Base-by-base conservation (phyloP, 441 rosid species). In the Gossypium davidsonii region DNA sequence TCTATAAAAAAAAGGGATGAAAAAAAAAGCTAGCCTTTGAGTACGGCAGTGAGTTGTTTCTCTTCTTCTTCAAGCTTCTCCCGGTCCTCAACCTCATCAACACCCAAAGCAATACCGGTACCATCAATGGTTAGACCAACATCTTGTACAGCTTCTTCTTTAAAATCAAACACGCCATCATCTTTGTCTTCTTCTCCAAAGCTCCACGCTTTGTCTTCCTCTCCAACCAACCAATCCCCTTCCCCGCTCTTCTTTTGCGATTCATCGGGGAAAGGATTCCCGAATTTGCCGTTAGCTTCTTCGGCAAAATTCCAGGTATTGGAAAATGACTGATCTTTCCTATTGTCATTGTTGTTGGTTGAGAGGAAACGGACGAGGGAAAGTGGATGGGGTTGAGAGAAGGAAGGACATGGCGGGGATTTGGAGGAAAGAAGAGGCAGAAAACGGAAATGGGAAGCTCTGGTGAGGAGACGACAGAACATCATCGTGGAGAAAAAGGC, bases 401-500 rank as follows among this genome's bases (percentile, higher is more conserved):
- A 56, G 63, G 23, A 53, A 4, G 75, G 68, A 73, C 6, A 76
- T 0, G 70, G 17, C 17, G 70, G 80, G 10, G 78, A 72, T 70
- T 84, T 86, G 1, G 87, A 79, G 53, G 83, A 77, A 67, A 79
- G 70, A 62, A 75, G 65, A 6, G 83, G 74, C 7, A 89, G 73
- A 42, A 82, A 60, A 73, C 91, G 92, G 63, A 93, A 75, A 73
- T 82, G 84, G 53, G 90, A 90, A 58, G 91, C 70, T 78, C 74
- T 91, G 46, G 83, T 84, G 49, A 90, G 78, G 15, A 93, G 81
- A 67, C 98, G 97, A 82, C 84, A 77, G 72, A 90, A 85, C 98
- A 93, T 91, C 62, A 77, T 83, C 39, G 7, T 6, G 1, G 39
- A 34, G 46, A 6, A 20, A 7, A 37, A 1, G 15, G 37, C 42